Conservation (phyloP, 352 stramenopile species). For the Globisporangium mamillatum region DNA sequence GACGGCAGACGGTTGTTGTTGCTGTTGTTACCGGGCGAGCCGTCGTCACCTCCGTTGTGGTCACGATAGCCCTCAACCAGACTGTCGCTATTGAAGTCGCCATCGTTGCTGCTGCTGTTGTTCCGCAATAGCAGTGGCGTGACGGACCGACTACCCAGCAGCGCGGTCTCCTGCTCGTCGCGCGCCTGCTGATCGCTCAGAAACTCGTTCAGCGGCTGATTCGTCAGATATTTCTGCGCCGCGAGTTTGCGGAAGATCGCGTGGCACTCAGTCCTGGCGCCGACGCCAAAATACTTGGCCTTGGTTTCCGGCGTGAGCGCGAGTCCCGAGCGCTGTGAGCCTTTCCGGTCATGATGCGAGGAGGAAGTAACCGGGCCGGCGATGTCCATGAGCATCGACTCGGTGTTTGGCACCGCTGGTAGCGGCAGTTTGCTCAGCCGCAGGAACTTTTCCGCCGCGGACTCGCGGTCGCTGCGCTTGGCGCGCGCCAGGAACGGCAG, state of each 20-base stretch:
- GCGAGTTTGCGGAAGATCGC: slow-evolving; percentile 69
- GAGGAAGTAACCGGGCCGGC: slow-evolving; percentile 1
- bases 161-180: slow-evolving; percentile 20
- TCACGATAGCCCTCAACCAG: neutral
- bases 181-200: slow-evolving; percentile 36
- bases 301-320: slow-evolving; percentile 52
- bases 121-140: slow-evolving; percentile 4
- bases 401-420: slow-evolving; percentile 22
- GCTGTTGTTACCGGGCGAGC: neutral
- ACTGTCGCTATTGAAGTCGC: neutral
- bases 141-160: slow-evolving; percentile 2
- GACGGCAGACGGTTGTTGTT: neutral
- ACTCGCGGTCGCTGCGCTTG: slow-evolving; percentile 47
- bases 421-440: slow-evolving; percentile 56
- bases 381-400: slow-evolving; percentile 32
- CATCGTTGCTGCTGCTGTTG: neutral
- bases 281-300: slow-evolving; percentile 62
- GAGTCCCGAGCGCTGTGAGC: slow-evolving; percentile 29
- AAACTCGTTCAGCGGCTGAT: slow-evolving; percentile 53
- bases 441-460: slow-evolving; percentile 58
- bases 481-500: slow-evolving; percentile 54
- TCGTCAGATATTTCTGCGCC: slow-evolving; percentile 56
- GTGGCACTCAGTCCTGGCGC: slow-evolving; percentile 49
- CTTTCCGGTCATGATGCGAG: slow-evolving; percentile 11
- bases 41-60: neutral